Evolutionary conservation across 2,329 filamentous ascomycete species (phyloP).

Genomic region (Trichoderma sp.): DNA sequence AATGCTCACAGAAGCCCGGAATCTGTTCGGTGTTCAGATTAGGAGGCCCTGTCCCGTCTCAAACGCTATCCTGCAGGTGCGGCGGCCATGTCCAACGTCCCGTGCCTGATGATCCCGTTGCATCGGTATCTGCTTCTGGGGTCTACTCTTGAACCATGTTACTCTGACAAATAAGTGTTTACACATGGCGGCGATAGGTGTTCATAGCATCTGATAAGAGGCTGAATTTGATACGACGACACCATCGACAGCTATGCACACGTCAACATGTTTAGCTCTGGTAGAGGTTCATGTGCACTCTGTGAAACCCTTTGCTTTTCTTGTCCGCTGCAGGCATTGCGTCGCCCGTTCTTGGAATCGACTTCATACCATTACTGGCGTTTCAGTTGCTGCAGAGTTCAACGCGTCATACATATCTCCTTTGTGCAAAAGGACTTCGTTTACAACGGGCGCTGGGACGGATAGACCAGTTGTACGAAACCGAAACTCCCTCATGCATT

Average conservation of each 20-base stretch:
- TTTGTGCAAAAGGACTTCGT: neutral
- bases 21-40: neutral
- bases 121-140: neutral
- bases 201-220: neutral
- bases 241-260: neutral
- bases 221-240: neutral
- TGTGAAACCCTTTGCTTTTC: neutral
- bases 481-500: neutral
- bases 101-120: slow-evolving; percentile 12
- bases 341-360: neutral
- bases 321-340: neutral
- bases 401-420: neutral
- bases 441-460: neutral
- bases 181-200: neutral
- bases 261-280: neutral
- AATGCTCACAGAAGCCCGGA: neutral
- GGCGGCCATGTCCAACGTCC: neutral
- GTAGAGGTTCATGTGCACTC: neutral
- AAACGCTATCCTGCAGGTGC: neutral
- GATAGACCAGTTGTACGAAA: neutral
- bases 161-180: neutral
- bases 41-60: neutral
- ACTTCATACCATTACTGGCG: neutral
- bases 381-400: neutral
- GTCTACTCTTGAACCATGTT: neutral